Base-by-base conservation (phyloP, 2,329 filamentous ascomycete species). In the Fusarium sarcochroum region DNA sequence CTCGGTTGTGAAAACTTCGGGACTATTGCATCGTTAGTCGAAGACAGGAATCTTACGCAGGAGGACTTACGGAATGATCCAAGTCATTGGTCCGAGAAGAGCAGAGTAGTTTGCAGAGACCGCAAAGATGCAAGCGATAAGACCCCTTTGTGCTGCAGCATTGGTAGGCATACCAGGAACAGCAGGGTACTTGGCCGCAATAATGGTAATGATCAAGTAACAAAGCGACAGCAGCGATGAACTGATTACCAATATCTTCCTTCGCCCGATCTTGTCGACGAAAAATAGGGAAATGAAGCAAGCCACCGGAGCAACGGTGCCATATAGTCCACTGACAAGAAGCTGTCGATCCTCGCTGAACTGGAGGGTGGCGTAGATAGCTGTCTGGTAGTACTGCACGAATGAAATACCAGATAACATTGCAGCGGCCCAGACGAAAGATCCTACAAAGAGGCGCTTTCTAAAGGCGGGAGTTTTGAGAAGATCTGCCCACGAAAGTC, bases 331-430 rank as follows among this genome's bases (percentile, higher is more conserved):
- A 27, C 80, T 81, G 27, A 81, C 77, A 0, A 81, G 77, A 1
- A 81, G 75, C 21, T 81, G 79, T 13, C 74, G 72, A 35, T 77
- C 76, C 53, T 81, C 68, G 15, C 67, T 68, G 59, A 77, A 81
- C 44, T 80, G 78, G 0, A 81, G 76, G 0, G 79, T 81, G 0
- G 79, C 78, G 46, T 81, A 81, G 50, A 81, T 81, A 6, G 80
- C 78, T 0, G 80, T 81, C 63, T 81, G 79, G 52, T 78, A 81
- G 32, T 81, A 81, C 63, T 81, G 80, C 2, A 81, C 80, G n/a
- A 81, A 81, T 0, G 78, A 80, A 34, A 81, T 81, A 1, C 80
- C 80, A 0, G 78, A 80, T 2, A 81, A 32, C 80, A 81, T 81
- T 3, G 80, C 80, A 0, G 79, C 80, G 2, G 78, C 80, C 80